phyloP scores from a whole-genome alignment of 345 rosid genomes.

The Melaleuca alternifolia region DNA sequence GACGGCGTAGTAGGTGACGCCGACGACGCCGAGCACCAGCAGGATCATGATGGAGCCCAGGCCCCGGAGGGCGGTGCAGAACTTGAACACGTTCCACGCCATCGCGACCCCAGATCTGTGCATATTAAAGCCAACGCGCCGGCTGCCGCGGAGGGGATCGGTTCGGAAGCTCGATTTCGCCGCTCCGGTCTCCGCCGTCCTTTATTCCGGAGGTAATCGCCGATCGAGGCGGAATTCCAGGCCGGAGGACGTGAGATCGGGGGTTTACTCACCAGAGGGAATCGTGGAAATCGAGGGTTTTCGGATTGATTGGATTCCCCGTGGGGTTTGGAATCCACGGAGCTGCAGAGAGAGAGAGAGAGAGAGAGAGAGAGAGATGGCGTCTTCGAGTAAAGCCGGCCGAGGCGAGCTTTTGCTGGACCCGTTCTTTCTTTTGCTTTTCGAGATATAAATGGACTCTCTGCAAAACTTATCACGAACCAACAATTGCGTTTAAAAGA shows the following conservation, averaged over 20 bases:
- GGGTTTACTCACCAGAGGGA: neutral
- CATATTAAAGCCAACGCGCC: constrained; percentile 25
- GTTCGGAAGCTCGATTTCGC: neutral
- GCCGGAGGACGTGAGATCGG: neutral
- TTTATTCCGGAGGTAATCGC: neutral
- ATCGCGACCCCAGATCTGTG: constrained; percentile 91
- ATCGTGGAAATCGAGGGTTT: neutral
- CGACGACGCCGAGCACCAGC: constrained; percentile 81
- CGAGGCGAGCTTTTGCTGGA: neutral
- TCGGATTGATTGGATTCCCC: neutral
- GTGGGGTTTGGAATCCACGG: neutral
- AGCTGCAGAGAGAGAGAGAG: neutral
- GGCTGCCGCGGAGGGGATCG: neutral
- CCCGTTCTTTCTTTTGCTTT: neutral
- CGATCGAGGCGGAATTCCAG: neutral
- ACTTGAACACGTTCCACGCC: constrained; percentile 99
- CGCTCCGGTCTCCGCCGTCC: neutral
- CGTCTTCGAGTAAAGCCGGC: neutral
- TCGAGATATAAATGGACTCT: neutral
- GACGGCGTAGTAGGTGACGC: constrained; percentile 88
- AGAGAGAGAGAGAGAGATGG: neutral
- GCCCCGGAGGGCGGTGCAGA: constrained; percentile 88
- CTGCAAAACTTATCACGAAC: too few species aligned
- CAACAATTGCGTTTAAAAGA: too few species aligned
- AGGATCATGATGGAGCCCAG: constrained; percentile 99